Evolutionary conservation across 768 basidiomycete species (phyloP).

Genomic region (Termitomyces sp.): DNA sequence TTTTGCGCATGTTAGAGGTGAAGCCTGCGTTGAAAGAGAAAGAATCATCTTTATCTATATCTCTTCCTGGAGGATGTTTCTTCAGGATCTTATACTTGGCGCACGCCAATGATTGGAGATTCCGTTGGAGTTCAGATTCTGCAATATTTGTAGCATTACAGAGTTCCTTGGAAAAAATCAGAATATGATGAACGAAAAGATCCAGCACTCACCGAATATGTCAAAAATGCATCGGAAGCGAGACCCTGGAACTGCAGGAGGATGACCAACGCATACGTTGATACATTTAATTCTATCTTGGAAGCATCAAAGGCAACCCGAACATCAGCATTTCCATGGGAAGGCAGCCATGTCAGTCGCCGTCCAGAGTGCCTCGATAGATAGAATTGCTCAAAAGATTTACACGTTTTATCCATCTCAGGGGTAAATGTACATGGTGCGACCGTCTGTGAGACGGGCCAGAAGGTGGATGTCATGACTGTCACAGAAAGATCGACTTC

Average conservation of each 20-base stretch:
- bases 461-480: conserved; percentile 95
- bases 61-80: conserved; percentile 87
- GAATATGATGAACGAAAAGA: background rate
- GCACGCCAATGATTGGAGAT: conserved; percentile 93
- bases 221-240: conserved; percentile 62
- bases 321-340: conserved; percentile 88
- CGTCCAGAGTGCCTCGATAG: conserved; percentile 86
- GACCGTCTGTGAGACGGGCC: conserved; percentile 77
- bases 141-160: conserved; percentile 70
- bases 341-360: conserved; percentile 88
- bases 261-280: conserved; percentile 85
- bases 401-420: conserved; percentile 58
- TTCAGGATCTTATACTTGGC: conserved; percentile 90
- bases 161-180: conserved; percentile 64
- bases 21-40: conserved; percentile 92
- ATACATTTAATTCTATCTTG: conserved; percentile 88
- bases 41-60: conserved; percentile 68
- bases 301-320: conserved; percentile 73
- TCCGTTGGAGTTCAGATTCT: conserved; percentile 80
- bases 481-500: conserved; percentile 81
- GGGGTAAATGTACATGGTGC: conserved; percentile 67
- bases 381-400: conserved; percentile 88
- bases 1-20: conserved; percentile 75
- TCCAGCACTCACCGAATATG: conserved; percentile 58
- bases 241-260: conserved; percentile 83